Evolutionary conservation across 108 stramenopile species (phyloP).

Genomic region (Epithemia pelagica): DNA sequence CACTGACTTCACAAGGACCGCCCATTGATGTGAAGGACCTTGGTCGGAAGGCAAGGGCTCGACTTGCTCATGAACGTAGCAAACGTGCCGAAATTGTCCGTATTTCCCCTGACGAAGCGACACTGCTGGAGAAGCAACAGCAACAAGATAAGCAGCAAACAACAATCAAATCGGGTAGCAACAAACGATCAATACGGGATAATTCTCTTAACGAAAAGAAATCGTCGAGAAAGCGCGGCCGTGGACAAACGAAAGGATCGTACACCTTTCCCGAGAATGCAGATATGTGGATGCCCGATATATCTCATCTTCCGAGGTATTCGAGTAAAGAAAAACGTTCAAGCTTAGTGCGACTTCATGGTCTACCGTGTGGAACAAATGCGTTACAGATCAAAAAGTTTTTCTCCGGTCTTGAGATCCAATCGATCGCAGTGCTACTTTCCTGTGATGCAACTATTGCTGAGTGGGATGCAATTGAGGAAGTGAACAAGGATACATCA

Average conservation of each 20-base stretch:
- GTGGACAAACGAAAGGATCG: not conserved
- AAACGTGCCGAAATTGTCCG: constrained; percentile 65
- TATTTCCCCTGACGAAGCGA: constrained; percentile 7
- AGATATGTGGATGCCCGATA: constrained; percentile 45
- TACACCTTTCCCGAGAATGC: constrained; percentile 9
- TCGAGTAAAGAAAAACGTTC: constrained; percentile 40
- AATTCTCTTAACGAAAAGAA: not conserved
- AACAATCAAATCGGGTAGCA: constrained; percentile 10
- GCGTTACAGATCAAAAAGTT: constrained; percentile 51
- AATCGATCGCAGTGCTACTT: constrained; percentile 44
- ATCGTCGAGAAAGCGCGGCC: not conserved
- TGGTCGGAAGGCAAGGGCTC: constrained; percentile 48
- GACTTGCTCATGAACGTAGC: constrained; percentile 48
- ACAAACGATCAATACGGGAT: not conserved
- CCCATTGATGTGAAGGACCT: constrained; percentile 24
- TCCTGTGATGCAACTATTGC: constrained; percentile 21
- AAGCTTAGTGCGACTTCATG: constrained; percentile 55
- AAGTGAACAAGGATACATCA: constrained; percentile 8
- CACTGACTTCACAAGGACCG: too few species aligned
- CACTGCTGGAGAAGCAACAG: constrained; percentile 13
- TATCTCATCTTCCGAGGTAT: constrained; percentile 16
- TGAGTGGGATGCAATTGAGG: constrained; percentile 33
- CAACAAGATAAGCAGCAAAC: not conserved
- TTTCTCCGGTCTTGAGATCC: constrained; percentile 61
- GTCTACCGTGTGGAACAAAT: constrained; percentile 48